Percentiles rank a stretch among this genome's conserved stretches.
Conservation (phyloP, 768 basidiomycete species). For the Filobasidium wieringae region DNA sequence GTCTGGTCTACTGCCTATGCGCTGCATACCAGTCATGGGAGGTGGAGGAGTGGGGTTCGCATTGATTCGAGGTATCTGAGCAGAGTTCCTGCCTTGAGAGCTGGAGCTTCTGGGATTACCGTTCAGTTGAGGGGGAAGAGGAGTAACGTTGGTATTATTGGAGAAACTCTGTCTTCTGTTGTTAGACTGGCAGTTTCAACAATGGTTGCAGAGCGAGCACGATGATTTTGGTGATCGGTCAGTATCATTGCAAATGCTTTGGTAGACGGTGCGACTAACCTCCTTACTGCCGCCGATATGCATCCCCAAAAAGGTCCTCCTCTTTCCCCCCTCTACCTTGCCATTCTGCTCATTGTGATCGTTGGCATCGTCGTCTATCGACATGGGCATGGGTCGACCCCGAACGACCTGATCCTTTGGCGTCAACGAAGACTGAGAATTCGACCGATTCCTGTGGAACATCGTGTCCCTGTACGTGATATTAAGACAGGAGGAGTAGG, state of each 20-base stretch:
- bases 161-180: conserved; percentile 1
- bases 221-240: background rate
- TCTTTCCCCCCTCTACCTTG: background rate
- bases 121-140: background rate
- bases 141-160: background rate
- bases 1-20: no score
- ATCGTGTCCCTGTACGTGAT: background rate
- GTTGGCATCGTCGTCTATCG: background rate
- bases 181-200: no score
- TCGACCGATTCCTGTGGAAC: background rate
- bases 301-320: conserved; percentile 10
- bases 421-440: background rate
- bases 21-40: no score
- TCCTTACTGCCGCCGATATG: conserved; percentile 11
- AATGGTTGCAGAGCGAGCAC: no score
- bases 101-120: background rate
- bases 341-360: background rate
- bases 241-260: background rate
- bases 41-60: no score
- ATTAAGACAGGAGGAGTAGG: no score
- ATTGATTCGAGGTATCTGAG: no score
- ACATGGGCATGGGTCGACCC: background rate
- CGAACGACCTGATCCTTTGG: background rate
- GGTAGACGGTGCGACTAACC: no score
- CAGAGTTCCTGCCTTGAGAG: no score